Base-by-base conservation (phyloP, 2,329 filamentous ascomycete genomes). In the Monosporascus sp. region DNA sequence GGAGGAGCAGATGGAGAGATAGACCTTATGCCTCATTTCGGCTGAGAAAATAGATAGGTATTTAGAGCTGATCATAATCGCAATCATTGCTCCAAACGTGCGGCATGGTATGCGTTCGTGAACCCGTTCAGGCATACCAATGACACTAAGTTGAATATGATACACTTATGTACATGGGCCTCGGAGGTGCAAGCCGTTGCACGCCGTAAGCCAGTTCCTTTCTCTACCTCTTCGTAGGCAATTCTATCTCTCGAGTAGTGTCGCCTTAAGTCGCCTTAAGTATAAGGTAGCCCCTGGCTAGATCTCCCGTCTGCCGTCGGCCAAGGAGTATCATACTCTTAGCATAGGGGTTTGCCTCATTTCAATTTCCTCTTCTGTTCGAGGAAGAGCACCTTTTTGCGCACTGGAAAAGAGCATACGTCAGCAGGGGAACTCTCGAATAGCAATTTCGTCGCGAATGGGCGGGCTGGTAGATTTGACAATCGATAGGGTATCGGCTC, bases 331-430 rank as follows among this genome's bases (percentile, higher is more conserved):
- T 24, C 25, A 5, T 14, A 38, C 37, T 48, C 49, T 11, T 5
- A 14, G 38, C 18, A 20, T 18, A n/a, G 18, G 38, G 38, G 17
- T 18, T 44, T 31, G n/a, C 53, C 54, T 65, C 73, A 81, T 73
- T 81, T 85, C 52, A 80, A 80, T 70, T 86, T 87, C 69, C 90
- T 88, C 70, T 96, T 97, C 68, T 89, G 85, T 71, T 99, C 94
- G 53, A 97, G 82, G 74, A 99, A 99, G 31, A 99, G 80, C 34
- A 99, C 94, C 75, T 96, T 89, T 78, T 93, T 90, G 71, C 91
- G 89, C 51, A 99, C 94, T 95, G 62, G 31, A 61, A 47, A 44
- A 18, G 9, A 4, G 25, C 37, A 11, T 44, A 47, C 41, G 49
- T 54, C 34, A 55, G 39, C 31, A 34, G 31, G 31, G 11, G 11